Evolutionary conservation across 352 stramenopile species (phyloP).

Genomic region (Pythium folliculosum): DNA sequence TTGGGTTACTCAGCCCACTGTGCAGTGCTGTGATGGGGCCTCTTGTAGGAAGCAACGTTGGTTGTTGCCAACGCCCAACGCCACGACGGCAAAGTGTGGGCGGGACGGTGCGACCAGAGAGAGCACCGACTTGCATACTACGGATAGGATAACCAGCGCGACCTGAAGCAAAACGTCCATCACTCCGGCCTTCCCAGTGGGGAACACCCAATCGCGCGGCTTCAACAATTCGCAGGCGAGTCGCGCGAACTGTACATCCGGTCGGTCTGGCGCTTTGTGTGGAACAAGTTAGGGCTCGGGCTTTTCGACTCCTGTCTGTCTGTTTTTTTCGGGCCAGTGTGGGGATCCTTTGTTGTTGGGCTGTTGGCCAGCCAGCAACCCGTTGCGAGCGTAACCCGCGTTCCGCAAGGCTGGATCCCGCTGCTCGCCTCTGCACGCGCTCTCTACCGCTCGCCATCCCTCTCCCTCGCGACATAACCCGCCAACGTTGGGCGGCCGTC

Average conservation of each 20-base stretch:
- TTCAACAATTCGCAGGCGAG: conserved; percentile 2
- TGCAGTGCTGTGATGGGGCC: too few species aligned
- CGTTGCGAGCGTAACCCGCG: neutral
- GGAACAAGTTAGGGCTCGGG: conserved; percentile 11
- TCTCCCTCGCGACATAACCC: neutral
- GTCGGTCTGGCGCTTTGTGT: conserved; percentile 3
- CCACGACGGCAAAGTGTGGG: too few species aligned
- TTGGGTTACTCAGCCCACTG: too few species aligned
- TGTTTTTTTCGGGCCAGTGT: conserved; percentile 3
- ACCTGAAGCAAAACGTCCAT: conserved; percentile 1
- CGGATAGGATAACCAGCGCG: neutral
- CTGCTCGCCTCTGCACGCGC: neutral
- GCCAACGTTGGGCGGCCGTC: neutral
- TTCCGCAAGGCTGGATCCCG: neutral
- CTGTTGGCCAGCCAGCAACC: too few species aligned
- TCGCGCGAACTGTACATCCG: conserved; percentile 21
- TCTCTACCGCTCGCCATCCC: neutral
- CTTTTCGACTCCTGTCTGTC: conserved; percentile 5
- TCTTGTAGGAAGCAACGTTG: too few species aligned
- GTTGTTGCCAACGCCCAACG: too few species aligned
- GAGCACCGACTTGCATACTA: neutral
- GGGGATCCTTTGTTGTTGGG: conserved; percentile 7
- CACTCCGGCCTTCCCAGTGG: conserved; percentile 6
- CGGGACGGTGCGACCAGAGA: neutral
- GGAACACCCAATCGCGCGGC: neutral